Base-by-base conservation (phyloP, 495 filamentous ascomycete species). In the Aspergillus egyptiacus region DNA sequence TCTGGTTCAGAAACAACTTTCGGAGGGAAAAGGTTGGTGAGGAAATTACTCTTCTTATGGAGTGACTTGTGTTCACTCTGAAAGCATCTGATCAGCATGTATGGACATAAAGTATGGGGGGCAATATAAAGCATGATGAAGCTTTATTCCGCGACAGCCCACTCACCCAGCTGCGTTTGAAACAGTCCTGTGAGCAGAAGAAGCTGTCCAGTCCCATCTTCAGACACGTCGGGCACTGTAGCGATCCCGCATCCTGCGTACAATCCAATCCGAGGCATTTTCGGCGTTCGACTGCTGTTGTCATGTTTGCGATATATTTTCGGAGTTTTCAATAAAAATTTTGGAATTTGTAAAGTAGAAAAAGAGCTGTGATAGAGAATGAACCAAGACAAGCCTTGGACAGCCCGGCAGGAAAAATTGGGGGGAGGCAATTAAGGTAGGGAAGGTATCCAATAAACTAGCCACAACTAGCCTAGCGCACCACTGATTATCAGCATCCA, bases 101-200 rank as follows among this genome's bases (percentile, higher is more conserved):
- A 30, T 20, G 13, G 19, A 17, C 28, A 10, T 1, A 24, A 47
- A 22, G 7, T 9, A 17, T 17, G 30, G 9, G 22, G 19, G 37
- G 8, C 5, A 27, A 27, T 4, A 27, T 27, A 27, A 5, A 27
- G 5, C 4, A 27, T 5, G 24, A 27, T 5, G 24, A 27, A 27
- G 24, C 24, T 27, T 27, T 6, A 31, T 6, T 11, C n/a, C 28
- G 28, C 28, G 28, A 27, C 28, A 31, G 28, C 8, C 10, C 48
- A 51, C 84, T 62, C 80, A 97, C 93, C 93, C 93, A 98, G 72
- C 88, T 97, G 62, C 81, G 81, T 75, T 96, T 97, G 73, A 98
- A 98, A 77, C 93, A 98, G 59, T 97, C 94, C 63, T 98, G 94
- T 9, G 89, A 89, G 73, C 93, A 98, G 75, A 97, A 98, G 67